phyloP scores from a whole-genome alignment of 306 rosid genomes.

The Canavalia gladiata region DNA sequence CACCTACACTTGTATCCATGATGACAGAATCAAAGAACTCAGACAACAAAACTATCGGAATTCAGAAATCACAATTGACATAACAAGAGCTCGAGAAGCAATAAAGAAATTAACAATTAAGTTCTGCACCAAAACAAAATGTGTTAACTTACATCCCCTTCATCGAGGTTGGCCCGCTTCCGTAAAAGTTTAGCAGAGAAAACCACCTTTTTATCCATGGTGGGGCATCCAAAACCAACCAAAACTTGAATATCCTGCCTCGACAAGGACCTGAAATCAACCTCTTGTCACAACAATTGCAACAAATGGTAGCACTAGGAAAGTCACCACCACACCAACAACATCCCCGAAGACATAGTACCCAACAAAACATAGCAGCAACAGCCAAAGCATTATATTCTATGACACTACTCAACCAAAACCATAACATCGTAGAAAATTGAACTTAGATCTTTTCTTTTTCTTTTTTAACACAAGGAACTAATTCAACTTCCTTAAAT shows the following conservation, averaged over 20 bases:
- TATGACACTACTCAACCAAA: not conserved
- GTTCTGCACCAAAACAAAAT: conserved; percentile 12
- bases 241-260: conserved; percentile 83
- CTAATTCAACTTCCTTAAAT: not conserved
- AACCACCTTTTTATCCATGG: conserved; percentile 84
- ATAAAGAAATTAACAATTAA: not conserved
- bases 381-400: not conserved
- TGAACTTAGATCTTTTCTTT: too few relatives aligned
- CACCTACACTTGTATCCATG: conserved; percentile 7
- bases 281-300: conserved; percentile 50
- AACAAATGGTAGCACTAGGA: conserved; percentile 3
- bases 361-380: conserved; percentile 24
- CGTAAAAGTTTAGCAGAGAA: conserved; percentile 90
- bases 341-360: not conserved
- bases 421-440: conserved; percentile 15
- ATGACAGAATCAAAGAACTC: not conserved
- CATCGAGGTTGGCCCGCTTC: conserved; percentile 88
- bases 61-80: conserved; percentile 20
- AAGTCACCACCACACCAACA: conserved; percentile 5
- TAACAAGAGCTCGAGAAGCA: conserved; percentile 25
- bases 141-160: conserved; percentile 87
- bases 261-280: conserved; percentile 87
- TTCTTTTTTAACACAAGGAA: not conserved
- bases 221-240: conserved; percentile 98
- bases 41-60: conserved; percentile 1